A percentile compares a stretch with the other conserved stretches of the same genome.
phyloP scores from a whole-genome alignment of 2,329 filamentous ascomycete genomes.

The Fusarium fracticaudum region DNA sequence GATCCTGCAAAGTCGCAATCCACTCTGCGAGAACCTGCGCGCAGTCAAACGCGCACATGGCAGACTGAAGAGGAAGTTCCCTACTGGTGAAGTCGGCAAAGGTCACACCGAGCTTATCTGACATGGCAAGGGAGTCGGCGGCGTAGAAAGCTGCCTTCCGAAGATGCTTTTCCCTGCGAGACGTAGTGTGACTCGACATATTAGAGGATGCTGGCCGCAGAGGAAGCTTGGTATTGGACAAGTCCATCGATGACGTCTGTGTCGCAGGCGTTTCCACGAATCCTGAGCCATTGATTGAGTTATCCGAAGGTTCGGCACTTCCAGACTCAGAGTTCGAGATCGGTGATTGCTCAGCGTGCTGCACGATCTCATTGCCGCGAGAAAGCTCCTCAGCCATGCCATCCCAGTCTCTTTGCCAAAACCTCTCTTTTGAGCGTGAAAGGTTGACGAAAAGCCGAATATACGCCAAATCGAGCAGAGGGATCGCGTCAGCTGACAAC shows the following conservation, averaged over 20 bases:
- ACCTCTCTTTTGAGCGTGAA: conserved; percentile 89
- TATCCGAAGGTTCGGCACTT: conserved; percentile 57
- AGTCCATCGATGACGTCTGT: conserved; percentile 60
- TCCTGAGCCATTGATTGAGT: conserved; percentile 56
- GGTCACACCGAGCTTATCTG: conserved; percentile 84
- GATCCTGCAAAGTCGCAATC: conserved; percentile 91
- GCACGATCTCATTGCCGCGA: conserved; percentile 77
- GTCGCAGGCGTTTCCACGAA: conserved; percentile 63
- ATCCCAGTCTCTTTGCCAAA: conserved; percentile 94
- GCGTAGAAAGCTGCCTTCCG: conserved; percentile 96
- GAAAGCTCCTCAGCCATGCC: conserved; percentile 89
- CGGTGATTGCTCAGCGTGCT: conserved; percentile 74
- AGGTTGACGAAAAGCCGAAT: conserved; percentile 93
- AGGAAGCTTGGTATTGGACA: conserved; percentile 52
- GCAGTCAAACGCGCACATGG: conserved; percentile 93
- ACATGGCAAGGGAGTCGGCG: conserved; percentile 88
- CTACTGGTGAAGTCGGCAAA: conserved; percentile 85
- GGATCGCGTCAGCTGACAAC: conserved; percentile 89
- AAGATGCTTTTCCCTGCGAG: conserved; percentile 85
- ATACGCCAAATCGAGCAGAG: conserved; percentile 89
- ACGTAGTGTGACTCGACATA: conserved; percentile 58
- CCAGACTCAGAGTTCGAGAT: conserved; percentile 58
- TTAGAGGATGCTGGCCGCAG: conserved; percentile 35
- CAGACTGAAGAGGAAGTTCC: conserved; percentile 88
- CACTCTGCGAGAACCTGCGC: conserved; percentile 94